Base-by-base conservation (phyloP, 768 basidiomycete species). In the Pisolithus orientalis region DNA sequence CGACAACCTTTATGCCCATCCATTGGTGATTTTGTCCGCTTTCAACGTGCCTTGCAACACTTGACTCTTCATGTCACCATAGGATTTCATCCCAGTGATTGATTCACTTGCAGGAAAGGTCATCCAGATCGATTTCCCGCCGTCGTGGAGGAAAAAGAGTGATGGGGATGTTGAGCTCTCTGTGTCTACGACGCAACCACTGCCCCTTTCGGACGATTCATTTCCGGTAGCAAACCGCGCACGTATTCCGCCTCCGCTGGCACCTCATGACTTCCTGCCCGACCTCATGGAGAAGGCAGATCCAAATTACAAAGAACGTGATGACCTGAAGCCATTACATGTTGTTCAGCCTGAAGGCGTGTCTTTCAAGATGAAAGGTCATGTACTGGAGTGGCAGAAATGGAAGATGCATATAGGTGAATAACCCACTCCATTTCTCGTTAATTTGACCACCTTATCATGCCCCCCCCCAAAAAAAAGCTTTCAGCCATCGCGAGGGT, bases 361-460 rank as follows among this genome's bases (percentile, higher is more conserved):
- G 25, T 87, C 87, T 54, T 97, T 96, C 76, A 87, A 78, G 69
- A 76, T 95, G 68, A 75, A 82, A 42, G 91, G 89, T 0, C 69
- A 92, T 59, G 80, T 80, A 14, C 65, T 94, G 16, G 85, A 89
- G 63, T 96, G 94, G 94, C 94, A 96, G 67, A 93, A 94, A 58
- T 96, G 94, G 94, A 90, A 85, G 67, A 88, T 95, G 85, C 93
- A 95, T 62, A 73, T 94, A 44, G 80, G 90, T 83, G 59, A 53
- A 75, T 59, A 11, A 11, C 21, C 17, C 50, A 11, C 42, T 10
- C 43, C 54, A 27, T 17, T 50, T 29, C 28, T 6, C 1, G 13
- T 37, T 42, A 9, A 51, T 11, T 16, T 16, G n/a, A 11, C 4
- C 24, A 28, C 24, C 31, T 2, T 2, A 9, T 32, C 32, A 37